Evolutionary conservation across 345 rosid genomes (phyloP).

Genomic region (Odontarrhena argentea): DNA sequence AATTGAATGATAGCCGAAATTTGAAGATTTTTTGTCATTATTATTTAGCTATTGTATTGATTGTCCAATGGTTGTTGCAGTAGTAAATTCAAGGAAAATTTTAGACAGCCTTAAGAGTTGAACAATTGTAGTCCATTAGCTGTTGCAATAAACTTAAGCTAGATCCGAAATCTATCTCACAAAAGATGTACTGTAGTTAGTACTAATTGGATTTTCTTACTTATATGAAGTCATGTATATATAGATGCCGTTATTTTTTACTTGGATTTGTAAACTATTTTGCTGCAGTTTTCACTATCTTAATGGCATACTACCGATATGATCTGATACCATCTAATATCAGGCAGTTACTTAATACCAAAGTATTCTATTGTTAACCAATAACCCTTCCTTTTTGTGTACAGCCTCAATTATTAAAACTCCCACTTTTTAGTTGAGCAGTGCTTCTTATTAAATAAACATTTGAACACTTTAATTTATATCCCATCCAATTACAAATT

Average conservation of each 20-base stretch:
- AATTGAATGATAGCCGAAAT: background rate
- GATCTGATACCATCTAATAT: background rate
- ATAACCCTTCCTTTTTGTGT: conserved; percentile 15
- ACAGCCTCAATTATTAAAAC: conserved; percentile 15
- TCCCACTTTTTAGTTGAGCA: background rate
- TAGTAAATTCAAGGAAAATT: conserved; percentile 1
- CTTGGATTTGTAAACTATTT: background rate
- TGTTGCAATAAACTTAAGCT: conserved; percentile 1
- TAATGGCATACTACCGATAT: background rate
- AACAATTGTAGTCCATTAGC: background rate
- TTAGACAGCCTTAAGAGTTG: conserved; percentile 9
- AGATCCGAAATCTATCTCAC: background rate
- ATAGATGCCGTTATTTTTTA: too few species aligned
- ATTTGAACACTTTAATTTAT: conserved; percentile 14
- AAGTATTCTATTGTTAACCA: conserved; percentile 28
- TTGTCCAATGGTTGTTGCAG: background rate
- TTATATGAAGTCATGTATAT: too few species aligned
- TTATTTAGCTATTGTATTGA: background rate
- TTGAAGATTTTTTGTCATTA: background rate
- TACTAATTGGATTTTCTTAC: too few species aligned
- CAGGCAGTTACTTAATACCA: background rate
- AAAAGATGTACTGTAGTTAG: background rate
- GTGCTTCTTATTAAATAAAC: background rate
- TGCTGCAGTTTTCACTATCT: background rate
- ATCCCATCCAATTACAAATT: conserved; percentile 29